phyloP scores from a whole-genome alignment of 2,329 filamentous ascomycete species.

The Trichothecium roseum region DNA sequence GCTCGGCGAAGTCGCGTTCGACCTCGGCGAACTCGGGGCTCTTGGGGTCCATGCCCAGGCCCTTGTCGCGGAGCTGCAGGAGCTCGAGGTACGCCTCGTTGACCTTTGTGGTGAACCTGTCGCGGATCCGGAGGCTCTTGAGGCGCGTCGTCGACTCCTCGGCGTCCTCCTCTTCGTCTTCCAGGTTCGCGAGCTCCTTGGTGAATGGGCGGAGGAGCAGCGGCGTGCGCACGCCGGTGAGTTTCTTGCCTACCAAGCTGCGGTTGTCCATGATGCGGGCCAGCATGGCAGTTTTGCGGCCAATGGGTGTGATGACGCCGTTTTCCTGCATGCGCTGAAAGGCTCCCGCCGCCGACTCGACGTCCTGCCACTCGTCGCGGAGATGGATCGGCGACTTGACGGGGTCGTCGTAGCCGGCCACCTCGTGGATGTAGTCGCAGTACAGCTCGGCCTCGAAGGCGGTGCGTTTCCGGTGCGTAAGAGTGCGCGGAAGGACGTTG shows the following conservation, averaged over 20 bases:
- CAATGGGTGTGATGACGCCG: conserved; percentile 31
- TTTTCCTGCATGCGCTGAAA: conserved; percentile 35
- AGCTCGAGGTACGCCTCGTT: too few relatives aligned
- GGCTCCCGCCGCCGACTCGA: conserved; percentile 28
- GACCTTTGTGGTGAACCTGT: too few relatives aligned
- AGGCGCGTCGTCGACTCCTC: conserved; percentile 10
- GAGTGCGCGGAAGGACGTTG: conserved; percentile 47
- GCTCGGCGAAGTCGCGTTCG: conserved; percentile 22
- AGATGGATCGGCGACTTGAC: conserved; percentile 15
- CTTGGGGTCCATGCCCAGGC: conserved; percentile 11
- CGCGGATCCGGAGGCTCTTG: too few relatives aligned
- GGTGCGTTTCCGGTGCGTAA: conserved; percentile 44
- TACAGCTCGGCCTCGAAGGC: conserved; percentile 50
- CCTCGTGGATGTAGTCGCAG: conserved; percentile 48
- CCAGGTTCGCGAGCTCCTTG: conserved; percentile 29
- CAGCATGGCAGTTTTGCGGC: conserved; percentile 26
- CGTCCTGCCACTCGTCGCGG: conserved; percentile 38
- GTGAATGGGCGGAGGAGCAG: conserved; percentile 27
- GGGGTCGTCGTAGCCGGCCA: conserved; percentile 33
- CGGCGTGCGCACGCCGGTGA: conserved; percentile 19
- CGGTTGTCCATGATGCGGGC: conserved; percentile 12
- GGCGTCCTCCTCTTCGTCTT: conserved; percentile 14
- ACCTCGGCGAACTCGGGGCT: conserved; percentile 18
- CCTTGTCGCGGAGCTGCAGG: conserved; percentile 7
- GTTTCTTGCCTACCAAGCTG: conserved; percentile 7